phyloP scores from a whole-genome alignment of 768 basidiomycete genomes.

The Cyclocybe cylindracea region DNA sequence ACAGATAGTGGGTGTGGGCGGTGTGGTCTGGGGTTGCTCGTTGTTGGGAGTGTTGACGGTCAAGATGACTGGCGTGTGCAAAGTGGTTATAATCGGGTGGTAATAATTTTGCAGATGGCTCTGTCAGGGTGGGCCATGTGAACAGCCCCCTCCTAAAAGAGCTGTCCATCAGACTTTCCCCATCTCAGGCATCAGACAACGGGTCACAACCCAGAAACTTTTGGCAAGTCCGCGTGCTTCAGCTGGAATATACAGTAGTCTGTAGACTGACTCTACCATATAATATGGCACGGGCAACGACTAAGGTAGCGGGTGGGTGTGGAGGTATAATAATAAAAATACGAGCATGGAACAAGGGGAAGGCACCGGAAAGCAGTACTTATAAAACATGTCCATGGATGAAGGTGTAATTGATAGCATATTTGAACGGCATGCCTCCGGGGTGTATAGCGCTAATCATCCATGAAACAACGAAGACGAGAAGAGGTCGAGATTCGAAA shows the following conservation, averaged over 20 bases:
- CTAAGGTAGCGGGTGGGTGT: conserved; percentile 3
- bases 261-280: conserved; percentile 2
- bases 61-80: conserved; percentile 1
- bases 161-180: conserved; percentile 15
- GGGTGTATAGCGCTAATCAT: conserved; percentile 13
- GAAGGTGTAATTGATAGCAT: conserved; percentile 1
- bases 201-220: neutral
- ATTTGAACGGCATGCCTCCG: conserved; percentile 17
- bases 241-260: conserved; percentile 10
- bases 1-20: neutral
- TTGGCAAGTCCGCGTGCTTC: conserved; percentile 6
- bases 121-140: conserved; percentile 22
- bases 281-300: conserved; percentile 2
- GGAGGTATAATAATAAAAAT: conserved; percentile 14
- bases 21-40: neutral
- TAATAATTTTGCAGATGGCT: conserved; percentile 27
- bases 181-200: conserved; percentile 11
- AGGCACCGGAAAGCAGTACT: neutral
- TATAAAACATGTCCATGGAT: too few relatives aligned
- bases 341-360: neutral
- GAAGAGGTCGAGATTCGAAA: conserved; percentile 6
- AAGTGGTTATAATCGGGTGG: conserved; percentile 23
- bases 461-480: conserved; percentile 10
- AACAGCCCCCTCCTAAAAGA: conserved; percentile 12
- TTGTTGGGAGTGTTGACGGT: conserved; percentile 4